Evolutionary conservation across 495 filamentous ascomycete genomes (phyloP).

Genomic region (Letharia lupina): DNA sequence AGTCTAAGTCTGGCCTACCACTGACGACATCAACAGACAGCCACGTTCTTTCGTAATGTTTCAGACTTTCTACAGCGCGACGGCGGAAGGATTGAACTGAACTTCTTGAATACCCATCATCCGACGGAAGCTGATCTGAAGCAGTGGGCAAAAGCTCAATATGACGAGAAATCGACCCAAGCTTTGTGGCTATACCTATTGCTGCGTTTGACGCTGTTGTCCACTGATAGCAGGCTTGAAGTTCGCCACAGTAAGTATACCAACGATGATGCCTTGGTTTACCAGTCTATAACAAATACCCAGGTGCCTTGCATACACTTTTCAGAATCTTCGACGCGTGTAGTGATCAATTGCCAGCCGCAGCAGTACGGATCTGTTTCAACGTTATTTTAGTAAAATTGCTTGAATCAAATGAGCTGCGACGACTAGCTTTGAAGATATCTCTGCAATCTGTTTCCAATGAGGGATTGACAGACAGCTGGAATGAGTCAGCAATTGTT

Average conservation of each 20-base stretch:
- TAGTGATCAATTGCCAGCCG: slow-evolving; percentile 66
- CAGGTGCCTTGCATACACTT: slow-evolving; percentile 74
- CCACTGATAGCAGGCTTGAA: slow-evolving; percentile 70
- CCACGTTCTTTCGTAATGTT: slow-evolving; percentile 90
- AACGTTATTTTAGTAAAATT: slow-evolving; percentile 71
- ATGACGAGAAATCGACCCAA: slow-evolving; percentile 36
- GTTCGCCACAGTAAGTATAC: slow-evolving; percentile 64
- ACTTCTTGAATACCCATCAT: slow-evolving; percentile 34
- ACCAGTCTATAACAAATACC: not conserved
- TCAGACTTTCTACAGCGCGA: slow-evolving; percentile 68
- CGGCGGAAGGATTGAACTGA: slow-evolving; percentile 40
- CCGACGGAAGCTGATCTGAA: slow-evolving; percentile 38
- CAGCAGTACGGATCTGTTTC: slow-evolving; percentile 78
- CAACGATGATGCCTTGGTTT: not conserved
- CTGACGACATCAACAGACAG: slow-evolving; percentile 45
- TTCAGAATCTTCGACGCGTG: slow-evolving; percentile 88
- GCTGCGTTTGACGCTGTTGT: slow-evolving; percentile 65
- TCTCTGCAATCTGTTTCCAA: not conserved
- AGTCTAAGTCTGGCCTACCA: slow-evolving; percentile 11
- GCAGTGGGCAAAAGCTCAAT: slow-evolving; percentile 30
- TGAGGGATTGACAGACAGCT: slow-evolving; percentile 36
- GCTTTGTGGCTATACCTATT: slow-evolving; percentile 81
- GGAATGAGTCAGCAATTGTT: slow-evolving; percentile 71
- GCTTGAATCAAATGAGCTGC: slow-evolving; percentile 40
- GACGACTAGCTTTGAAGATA: not conserved